Conservation (phyloP, 805 yeast species). For the Saccharomycopsis malanga region DNA sequence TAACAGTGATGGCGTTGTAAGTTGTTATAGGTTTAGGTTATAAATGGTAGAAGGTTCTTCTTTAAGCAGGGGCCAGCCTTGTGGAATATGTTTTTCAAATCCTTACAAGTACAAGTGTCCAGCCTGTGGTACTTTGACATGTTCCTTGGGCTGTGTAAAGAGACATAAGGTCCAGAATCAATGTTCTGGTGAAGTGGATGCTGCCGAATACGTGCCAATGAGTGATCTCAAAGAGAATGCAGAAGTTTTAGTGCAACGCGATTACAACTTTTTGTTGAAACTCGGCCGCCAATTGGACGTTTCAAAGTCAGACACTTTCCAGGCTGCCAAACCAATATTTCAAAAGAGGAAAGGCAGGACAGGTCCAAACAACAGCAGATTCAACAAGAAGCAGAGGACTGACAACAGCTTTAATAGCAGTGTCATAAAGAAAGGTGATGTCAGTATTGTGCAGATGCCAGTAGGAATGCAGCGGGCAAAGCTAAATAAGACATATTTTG, state of each 20-base stretch:
- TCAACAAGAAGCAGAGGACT: neutral
- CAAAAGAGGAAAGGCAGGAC: slow-evolving; percentile 13
- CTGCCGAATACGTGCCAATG: slow-evolving; percentile 46
- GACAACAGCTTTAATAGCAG: neutral
- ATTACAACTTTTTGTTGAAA: slow-evolving; percentile 64
- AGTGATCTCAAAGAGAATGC: slow-evolving; percentile 31
- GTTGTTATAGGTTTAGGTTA: too few species aligned
- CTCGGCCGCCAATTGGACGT: slow-evolving; percentile 56
- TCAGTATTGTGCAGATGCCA: slow-evolving; percentile 16
- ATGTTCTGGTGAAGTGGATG: slow-evolving; percentile 65
- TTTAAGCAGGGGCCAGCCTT: too few species aligned
- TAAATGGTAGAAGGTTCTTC: too few species aligned
- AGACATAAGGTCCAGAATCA: slow-evolving; percentile 54
- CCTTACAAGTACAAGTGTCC: slow-evolving; percentile 72
- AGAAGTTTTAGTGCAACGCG: slow-evolving; percentile 58
- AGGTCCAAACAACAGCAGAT: slow-evolving; percentile 1
- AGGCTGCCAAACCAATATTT: slow-evolving; percentile 15
- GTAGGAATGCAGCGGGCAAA: slow-evolving; percentile 20
- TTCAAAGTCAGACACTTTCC: slow-evolving; percentile 42
- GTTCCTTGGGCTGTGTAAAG: slow-evolving; percentile 65
- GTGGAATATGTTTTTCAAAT: slow-evolving; percentile 40
- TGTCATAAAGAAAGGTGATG: slow-evolving; percentile 12
- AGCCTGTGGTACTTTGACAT: slow-evolving; percentile 58
- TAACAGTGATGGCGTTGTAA: too few species aligned
- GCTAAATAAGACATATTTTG: slow-evolving; percentile 16